Conservation (phyloP, 768 basidiomycete species). For the Mycena amicta region DNA sequence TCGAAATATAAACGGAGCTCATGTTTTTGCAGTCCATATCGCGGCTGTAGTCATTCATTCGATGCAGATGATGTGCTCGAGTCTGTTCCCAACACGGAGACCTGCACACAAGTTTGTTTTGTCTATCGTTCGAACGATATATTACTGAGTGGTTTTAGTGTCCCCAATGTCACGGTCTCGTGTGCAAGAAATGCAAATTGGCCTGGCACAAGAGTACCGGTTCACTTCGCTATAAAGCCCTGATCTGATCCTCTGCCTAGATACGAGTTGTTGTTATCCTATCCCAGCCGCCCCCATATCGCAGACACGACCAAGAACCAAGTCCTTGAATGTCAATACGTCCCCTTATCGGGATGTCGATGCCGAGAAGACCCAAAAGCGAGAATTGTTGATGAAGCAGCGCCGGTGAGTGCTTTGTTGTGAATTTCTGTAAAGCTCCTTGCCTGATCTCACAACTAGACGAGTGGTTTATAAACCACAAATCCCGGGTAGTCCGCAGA, state of each 20-base stretch:
- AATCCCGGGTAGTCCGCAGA: background rate
- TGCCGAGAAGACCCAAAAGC: too few species aligned
- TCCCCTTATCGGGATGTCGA: too few species aligned
- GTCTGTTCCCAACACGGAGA: background rate
- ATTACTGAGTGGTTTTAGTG: slow-evolving; percentile 10
- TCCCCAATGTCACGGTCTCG: slow-evolving; percentile 14
- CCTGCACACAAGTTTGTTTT: background rate
- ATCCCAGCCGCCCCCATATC: too few species aligned
- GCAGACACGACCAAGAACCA: too few species aligned
- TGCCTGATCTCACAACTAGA: background rate
- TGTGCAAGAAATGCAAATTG: slow-evolving; percentile 20
- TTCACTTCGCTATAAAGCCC: background rate
- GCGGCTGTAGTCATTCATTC: slow-evolving; percentile 16
- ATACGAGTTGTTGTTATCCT: background rate
- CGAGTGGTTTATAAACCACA: background rate
- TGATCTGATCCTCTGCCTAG: background rate
- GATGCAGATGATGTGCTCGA: slow-evolving; percentile 17
- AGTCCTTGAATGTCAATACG: too few species aligned
- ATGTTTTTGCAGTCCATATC: slow-evolving; percentile 16
- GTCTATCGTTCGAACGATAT: background rate
- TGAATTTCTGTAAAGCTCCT: background rate
- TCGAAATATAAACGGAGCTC: background rate
- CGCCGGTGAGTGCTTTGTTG: background rate
- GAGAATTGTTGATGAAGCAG: background rate
- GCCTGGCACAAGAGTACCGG: slow-evolving; percentile 21